phyloP scores from a whole-genome alignment of 176 grass and related monocot genomes.

The Calamus simplicifolius region DNA sequence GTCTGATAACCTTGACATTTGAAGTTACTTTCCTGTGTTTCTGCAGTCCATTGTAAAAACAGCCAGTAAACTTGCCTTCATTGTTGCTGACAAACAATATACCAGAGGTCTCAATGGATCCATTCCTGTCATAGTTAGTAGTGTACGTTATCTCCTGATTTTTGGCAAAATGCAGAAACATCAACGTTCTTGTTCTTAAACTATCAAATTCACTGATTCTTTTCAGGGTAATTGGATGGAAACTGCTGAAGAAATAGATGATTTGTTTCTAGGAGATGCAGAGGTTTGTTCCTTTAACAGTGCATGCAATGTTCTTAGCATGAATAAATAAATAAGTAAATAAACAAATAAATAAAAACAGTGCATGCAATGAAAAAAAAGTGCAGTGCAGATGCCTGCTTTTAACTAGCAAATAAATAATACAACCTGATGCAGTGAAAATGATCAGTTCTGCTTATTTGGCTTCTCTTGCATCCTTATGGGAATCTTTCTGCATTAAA shows the following conservation, averaged over 20 bases:
- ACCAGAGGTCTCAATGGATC: conserved; percentile 54
- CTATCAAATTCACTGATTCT: conserved; percentile 5
- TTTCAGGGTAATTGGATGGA: conserved; percentile 84
- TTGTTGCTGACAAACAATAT: conserved; percentile 59
- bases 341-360: too few species aligned
- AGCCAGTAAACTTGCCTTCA: conserved; percentile 59
- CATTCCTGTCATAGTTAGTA: conserved; percentile 72
- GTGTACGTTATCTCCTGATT: conserved; percentile 38
- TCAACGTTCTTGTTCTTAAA: conserved; percentile 9
- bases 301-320: too few species aligned
- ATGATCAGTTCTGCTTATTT: too few species aligned
- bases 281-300: conserved; percentile 33
- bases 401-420: too few species aligned
- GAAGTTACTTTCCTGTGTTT: background rate
- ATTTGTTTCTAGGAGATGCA: conserved; percentile 83
- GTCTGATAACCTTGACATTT: background rate
- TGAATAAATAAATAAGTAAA: too few species aligned
- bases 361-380: too few species aligned
- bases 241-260: conserved; percentile 78
- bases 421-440: too few species aligned
- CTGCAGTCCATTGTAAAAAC: conserved; percentile 42
- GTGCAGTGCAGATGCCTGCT: too few species aligned
- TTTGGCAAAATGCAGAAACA: background rate
- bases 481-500: background rate
- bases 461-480: background rate